Conservation (phyloP, 2,329 filamentous ascomycete genomes). For the Fusarium ambrosium region DNA sequence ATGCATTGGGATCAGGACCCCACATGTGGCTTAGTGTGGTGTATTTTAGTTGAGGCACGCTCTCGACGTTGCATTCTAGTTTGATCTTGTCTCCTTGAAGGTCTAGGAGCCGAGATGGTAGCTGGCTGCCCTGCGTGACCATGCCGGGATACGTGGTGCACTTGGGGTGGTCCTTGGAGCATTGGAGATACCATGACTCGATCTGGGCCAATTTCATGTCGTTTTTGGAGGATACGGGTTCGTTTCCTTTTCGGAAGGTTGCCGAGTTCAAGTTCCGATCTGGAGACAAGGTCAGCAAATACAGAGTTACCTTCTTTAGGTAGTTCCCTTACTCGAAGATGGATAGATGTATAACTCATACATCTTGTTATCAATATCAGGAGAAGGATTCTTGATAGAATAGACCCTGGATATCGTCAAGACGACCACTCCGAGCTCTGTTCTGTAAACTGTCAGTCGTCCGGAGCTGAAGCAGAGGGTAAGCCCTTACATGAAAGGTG, state of each 20-base stretch:
- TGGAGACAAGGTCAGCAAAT: background rate
- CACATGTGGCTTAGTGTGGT: constrained; percentile 26
- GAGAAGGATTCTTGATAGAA: background rate
- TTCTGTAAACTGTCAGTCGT: background rate
- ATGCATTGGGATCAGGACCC: constrained; percentile 2
- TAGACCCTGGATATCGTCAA: background rate
- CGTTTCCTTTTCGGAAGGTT: background rate
- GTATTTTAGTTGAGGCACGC: background rate
- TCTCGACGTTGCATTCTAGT: constrained; percentile 1
- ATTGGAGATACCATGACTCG: background rate
- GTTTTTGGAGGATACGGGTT: constrained; percentile 15
- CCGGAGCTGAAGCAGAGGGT: background rate
- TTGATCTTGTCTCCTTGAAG: constrained; percentile 13
- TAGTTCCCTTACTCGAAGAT: constrained; percentile 10
- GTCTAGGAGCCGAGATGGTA: background rate
- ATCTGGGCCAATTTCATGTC: constrained; percentile 2
- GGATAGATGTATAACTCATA: constrained; percentile 18
- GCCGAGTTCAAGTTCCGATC: background rate
- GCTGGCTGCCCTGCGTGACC: constrained; percentile 10
- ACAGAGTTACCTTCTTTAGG: background rate
- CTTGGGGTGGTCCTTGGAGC: constrained; percentile 4
- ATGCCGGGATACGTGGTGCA: constrained; percentile 11
- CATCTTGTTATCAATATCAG: background rate
- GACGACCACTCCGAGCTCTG: background rate
- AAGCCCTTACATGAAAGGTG: background rate